Evolutionary conservation across 2,329 filamentous ascomycete species (phyloP), one percentile per base, ranked within the genome.

Genomic region (Claviceps humidiphila): DNA sequence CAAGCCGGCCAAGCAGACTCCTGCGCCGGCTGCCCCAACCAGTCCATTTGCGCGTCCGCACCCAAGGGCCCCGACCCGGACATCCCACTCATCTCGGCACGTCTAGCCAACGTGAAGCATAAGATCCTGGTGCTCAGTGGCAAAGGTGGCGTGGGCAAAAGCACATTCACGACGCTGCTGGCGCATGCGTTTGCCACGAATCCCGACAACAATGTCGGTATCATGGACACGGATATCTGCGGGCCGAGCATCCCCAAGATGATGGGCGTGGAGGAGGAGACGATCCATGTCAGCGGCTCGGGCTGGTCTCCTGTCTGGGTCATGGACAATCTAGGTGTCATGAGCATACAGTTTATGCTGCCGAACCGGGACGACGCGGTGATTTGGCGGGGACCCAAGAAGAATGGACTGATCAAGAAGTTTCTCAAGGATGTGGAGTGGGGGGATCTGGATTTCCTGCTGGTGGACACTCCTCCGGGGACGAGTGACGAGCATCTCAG

Each of bases 211-310:
- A 88, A 81, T 1, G 87, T 98, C 30, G 93, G 91, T 20, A 84
- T 98, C 60, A 96, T 97, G 89, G 93, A 98, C 69, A 94, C 93
- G 6, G 93, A 98, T 68, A 95, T 98, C 56, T 96, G 89, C 70
- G 93, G 93, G 0, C 93, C 93, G 0, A 89, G 83, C 57, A 96
- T 98, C 61, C 93, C 93, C 20, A 96, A 96, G 72, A 97, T 98
- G 91, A 90, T 98, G 84, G 93, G 93, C 38, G 91, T 96, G 1
- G 90, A 96, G 68, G 74, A 81, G 26, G 91, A 98, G 71, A 95
- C 87, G 1, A 93, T 98, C 50, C 93, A 98, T 66, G 82, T 95
- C 51, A 93, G 84, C 64, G 85, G 81, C 51, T 81, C 84, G 1
- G 93, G 93, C 2, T 96, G 90, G 93, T 89, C 85, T 63, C 93